Conservation (phyloP, 2,329 filamentous ascomycete species). For the Sclerotiophoma versabilis region DNA sequence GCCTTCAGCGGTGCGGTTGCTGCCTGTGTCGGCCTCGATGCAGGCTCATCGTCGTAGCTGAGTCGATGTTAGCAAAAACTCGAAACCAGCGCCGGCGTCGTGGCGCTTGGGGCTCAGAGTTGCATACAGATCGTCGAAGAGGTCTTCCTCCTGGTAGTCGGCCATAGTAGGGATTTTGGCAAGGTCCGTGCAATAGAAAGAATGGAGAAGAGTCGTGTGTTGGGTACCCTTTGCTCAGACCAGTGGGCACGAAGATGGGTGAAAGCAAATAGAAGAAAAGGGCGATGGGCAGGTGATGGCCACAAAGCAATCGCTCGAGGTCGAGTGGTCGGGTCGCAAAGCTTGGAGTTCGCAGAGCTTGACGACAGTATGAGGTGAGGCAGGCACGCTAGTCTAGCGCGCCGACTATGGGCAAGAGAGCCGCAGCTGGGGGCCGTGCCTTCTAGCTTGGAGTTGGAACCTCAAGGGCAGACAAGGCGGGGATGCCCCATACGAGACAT, state of each 20-base stretch:
- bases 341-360: slow-evolving; percentile 10
- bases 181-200: background rate
- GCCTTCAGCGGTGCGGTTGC: slow-evolving; percentile 26
- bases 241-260: background rate
- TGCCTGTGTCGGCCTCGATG: slow-evolving; percentile 38
- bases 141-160: slow-evolving; percentile 84
- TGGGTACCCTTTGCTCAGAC: background rate
- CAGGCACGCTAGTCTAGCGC: slow-evolving; percentile 7
- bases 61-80: slow-evolving; percentile 29
- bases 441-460: slow-evolving; percentile 7
- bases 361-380: slow-evolving; percentile 9
- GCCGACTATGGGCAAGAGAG: slow-evolving; percentile 8
- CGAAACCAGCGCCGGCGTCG: background rate
- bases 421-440: slow-evolving; percentile 8
- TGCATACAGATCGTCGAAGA: slow-evolving; percentile 92
- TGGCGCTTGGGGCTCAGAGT: slow-evolving; percentile 5
- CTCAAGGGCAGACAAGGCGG: slow-evolving; percentile 13
- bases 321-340: slow-evolving; percentile 5
- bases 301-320: background rate
- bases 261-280: background rate
- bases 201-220: slow-evolving; percentile 1
- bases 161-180: slow-evolving; percentile 51
- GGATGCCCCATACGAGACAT: slow-evolving; percentile 38
- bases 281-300: background rate
- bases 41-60: slow-evolving; percentile 51